Percentiles rank a stretch among this genome's conserved stretches.
Evolutionary conservation across 202 grass and related monocot genomes (phyloP).

Genomic region (Panicum virgatum): DNA sequence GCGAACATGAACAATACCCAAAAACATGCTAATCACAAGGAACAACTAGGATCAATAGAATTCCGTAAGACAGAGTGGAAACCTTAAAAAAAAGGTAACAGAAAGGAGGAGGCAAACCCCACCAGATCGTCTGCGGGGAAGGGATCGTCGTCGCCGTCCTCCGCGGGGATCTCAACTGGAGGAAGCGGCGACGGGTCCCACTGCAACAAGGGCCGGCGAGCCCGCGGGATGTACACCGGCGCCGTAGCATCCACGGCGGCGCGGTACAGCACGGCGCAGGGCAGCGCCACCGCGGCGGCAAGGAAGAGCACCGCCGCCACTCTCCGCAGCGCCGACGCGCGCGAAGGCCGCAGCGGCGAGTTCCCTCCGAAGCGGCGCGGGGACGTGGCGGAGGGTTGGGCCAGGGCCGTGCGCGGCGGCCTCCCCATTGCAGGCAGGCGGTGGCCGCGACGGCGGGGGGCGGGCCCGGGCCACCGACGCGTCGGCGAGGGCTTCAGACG

Average conservation of each 20-base stretch:
- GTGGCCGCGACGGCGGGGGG: neutral
- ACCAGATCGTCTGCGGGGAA: conserved; percentile 31
- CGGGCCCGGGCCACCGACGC: neutral
- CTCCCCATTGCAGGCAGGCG: conserved; percentile 34
- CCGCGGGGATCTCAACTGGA: conserved; percentile 10
- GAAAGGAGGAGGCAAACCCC: conserved; percentile 3
- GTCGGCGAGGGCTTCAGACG: neutral
- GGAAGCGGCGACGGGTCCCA: neutral
- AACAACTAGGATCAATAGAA: neutral
- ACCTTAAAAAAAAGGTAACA: neutral
- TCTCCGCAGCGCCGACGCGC: neutral
- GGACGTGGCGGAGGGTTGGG: neutral
- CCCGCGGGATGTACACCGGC: neutral
- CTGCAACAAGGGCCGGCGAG: neutral
- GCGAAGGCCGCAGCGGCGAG: conserved; percentile 15
- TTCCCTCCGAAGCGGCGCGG: neutral
- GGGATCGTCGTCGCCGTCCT: conserved; percentile 9
- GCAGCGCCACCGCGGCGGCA: conserved; percentile 43
- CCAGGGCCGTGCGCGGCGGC: neutral
- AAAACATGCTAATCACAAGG: neutral
- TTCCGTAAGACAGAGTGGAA: neutral
- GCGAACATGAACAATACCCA: neutral
- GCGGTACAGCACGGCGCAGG: conserved; percentile 54
- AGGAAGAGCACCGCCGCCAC: conserved; percentile 38
- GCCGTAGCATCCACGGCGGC: neutral